Base-by-base conservation (phyloP, 257 asterid genomes). In the Capsicum baccatum region DNA sequence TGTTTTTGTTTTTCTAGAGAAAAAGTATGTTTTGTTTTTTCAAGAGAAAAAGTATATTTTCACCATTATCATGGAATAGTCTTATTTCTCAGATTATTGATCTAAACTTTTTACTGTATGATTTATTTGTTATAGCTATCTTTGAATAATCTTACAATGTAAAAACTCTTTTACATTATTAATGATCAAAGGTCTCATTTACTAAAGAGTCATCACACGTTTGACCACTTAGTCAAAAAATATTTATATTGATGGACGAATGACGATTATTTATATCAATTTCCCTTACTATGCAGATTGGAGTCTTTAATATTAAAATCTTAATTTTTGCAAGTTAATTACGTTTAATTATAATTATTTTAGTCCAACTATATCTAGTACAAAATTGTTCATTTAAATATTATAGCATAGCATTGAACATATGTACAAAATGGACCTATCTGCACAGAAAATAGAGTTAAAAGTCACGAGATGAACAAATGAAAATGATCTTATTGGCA, bases 401-500 rank as follows among this genome's bases (percentile, higher is more conserved):
- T 3, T 35, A 8, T 69, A 63, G 42, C 9, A 62, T 8, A 68
- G 21, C 35, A 16, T 17, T 70, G 7, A 16, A 42, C 26, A 42
- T 42, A 17, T 42, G 35, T 70, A 42, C 79, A 47, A 16, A 70
- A 3, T 76, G 13, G 81, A 76, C 81, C 47, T 21, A 52, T 50
- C 0, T 76, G 47, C 52, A 21, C 81, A 52, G 42, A 76, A 76
- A 50, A 52, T 50, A 26, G 44, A 50, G 63, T 21, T 76, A 13
- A 50, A 68, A 13, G 63, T 76, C 81, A 76, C 81, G 63, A 50
- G 81, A 76, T 52, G 63, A 21, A 26, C 48, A 26, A 50, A 76
- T 76, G 81, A 76, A 76, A 76, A 54, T 21, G 81, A 76, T 76
- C 19, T 12, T 26, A 76, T 21, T 52, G 63, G 48, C 26, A 52